Conservation (phyloP, 495 filamentous ascomycete species). For the Aspergillus homomorphus region DNA sequence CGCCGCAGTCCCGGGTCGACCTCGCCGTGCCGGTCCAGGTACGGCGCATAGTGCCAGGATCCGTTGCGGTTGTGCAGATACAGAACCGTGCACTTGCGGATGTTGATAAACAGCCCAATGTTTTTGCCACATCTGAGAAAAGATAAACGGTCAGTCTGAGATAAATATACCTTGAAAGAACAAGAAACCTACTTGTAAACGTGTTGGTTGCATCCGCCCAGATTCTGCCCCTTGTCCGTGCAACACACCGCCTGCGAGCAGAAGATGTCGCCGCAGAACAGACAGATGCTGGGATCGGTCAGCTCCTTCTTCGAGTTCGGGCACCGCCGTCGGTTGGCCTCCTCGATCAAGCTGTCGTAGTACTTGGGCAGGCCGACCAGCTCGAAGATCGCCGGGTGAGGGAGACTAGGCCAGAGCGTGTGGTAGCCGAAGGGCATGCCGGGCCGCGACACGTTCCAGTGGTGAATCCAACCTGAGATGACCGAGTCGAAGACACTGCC, state of each 20-base stretch:
- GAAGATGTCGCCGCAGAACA: constrained; percentile 95
- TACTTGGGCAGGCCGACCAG: constrained; percentile 88
- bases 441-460: constrained; percentile 52
- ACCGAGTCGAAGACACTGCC: constrained; percentile 44
- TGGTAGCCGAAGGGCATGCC: constrained; percentile 41
- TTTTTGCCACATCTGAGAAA: constrained; percentile 86
- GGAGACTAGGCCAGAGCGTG: constrained; percentile 49
- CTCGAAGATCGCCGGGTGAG: constrained; percentile 90
- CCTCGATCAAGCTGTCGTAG: constrained; percentile 89
- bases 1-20: constrained; percentile 81
- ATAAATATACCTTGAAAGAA: neutral
- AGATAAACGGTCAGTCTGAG: constrained; percentile 14
- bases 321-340: constrained; percentile 79
- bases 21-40: constrained; percentile 93
- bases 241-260: constrained; percentile 95
- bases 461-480: constrained; percentile 78
- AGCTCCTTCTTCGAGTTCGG: constrained; percentile 88
- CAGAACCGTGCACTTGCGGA: constrained; percentile 87
- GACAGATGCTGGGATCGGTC: constrained; percentile 82
- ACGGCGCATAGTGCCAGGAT: constrained; percentile 82
- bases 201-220: constrained; percentile 89
- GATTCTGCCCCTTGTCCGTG: constrained; percentile 52
- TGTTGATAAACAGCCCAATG: constrained; percentile 90
- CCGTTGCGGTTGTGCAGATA: constrained; percentile 80
- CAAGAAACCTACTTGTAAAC: constrained; percentile 67